phyloP scores from a whole-genome alignment of 1,139 yeast genomes.

The Yamadazyma dushanensis region DNA sequence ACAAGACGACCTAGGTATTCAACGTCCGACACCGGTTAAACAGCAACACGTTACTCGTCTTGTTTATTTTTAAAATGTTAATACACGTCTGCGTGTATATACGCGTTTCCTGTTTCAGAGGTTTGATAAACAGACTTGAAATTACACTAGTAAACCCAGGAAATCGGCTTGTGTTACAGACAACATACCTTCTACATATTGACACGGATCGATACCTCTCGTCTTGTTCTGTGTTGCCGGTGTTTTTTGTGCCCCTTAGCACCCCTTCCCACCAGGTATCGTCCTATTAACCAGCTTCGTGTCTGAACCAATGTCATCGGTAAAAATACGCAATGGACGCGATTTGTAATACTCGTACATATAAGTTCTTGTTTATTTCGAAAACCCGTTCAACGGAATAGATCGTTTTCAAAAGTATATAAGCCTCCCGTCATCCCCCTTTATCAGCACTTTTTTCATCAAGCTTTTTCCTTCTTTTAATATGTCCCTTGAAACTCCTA shows the following conservation, averaged over 20 bases:
- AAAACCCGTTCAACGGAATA: slow-evolving; percentile 12
- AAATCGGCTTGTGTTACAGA: too few species aligned
- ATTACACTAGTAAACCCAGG: too few species aligned
- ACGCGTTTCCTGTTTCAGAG: slow-evolving; percentile 12
- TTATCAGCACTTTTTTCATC: neutral
- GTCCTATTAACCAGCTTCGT: neutral
- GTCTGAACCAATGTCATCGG: slow-evolving; percentile 7
- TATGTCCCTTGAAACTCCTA: slow-evolving; percentile 38
- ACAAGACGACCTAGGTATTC: too few species aligned
- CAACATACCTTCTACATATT: too few species aligned
- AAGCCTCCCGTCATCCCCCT: slow-evolving; percentile 3
- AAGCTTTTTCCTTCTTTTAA: neutral
- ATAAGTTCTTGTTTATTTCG: slow-evolving; percentile 5
- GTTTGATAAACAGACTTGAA: slow-evolving; percentile 9
- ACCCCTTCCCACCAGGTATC: neutral
- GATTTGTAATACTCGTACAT: slow-evolving; percentile 3
- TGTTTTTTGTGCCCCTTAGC: too few species aligned
- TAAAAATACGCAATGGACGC: slow-evolving; percentile 11
- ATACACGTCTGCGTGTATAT: slow-evolving; percentile 7
- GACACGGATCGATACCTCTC: too few species aligned
- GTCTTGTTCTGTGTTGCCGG: too few species aligned
- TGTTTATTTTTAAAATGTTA: slow-evolving; percentile 9
- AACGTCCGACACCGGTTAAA: too few species aligned
- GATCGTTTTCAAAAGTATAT: slow-evolving; percentile 8
- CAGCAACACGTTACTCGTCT: slow-evolving; percentile 12